Percentiles rank a stretch among this genome's conserved stretches.
These are phyloP conservation scores for Colletotrichum euphorbiae DNA, from an alignment of 2,329 filamentous ascomycete species.

Conservation along the genomic window DNA sequence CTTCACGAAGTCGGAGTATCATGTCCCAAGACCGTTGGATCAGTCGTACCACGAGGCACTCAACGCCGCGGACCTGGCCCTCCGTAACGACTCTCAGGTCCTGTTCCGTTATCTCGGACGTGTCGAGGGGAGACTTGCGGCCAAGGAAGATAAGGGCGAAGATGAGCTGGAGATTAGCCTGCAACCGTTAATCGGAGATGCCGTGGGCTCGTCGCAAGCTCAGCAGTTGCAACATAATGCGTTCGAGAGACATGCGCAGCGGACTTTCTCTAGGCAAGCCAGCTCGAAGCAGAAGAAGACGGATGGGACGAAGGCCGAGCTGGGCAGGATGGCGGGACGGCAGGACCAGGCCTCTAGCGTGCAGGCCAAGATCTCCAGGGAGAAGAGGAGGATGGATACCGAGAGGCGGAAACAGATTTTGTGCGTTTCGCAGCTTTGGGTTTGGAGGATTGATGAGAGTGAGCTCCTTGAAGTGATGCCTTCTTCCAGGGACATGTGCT, in stretches of 20 bases:
- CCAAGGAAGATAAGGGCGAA: background rate
- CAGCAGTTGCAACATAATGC: slow-evolving; percentile 12
- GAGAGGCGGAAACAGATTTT: slow-evolving; percentile 46
- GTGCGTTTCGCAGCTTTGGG: slow-evolving; percentile 44
- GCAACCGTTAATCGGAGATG: slow-evolving; percentile 1
- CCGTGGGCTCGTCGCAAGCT: background rate
- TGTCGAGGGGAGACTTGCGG: slow-evolving; percentile 15
- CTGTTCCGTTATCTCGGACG: slow-evolving; percentile 35
- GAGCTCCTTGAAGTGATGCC: background rate
- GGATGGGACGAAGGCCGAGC: slow-evolving; percentile 41
- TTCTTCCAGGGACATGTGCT: background rate
- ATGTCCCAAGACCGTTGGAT: slow-evolving; percentile 39
- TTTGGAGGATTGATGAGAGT: slow-evolving; percentile 41
- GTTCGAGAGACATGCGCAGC: slow-evolving; percentile 27
- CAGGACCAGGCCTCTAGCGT: slow-evolving; percentile 41
- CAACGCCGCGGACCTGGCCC: slow-evolving; percentile 27
- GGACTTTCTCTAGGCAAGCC: slow-evolving; percentile 31
- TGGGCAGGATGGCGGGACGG: slow-evolving; percentile 39
- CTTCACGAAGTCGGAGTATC: slow-evolving; percentile 41
- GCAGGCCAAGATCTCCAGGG: slow-evolving; percentile 34
- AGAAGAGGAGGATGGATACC: slow-evolving; percentile 42
- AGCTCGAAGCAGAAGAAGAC: slow-evolving; percentile 42
- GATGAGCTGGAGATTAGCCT: background rate
- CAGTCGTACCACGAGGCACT: slow-evolving; percentile 41
- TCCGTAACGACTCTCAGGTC: slow-evolving; percentile 37